Evolutionary conservation across 371 early-diverging fungal species (phyloP).

Genomic region (Gilbertella persicaria): DNA sequence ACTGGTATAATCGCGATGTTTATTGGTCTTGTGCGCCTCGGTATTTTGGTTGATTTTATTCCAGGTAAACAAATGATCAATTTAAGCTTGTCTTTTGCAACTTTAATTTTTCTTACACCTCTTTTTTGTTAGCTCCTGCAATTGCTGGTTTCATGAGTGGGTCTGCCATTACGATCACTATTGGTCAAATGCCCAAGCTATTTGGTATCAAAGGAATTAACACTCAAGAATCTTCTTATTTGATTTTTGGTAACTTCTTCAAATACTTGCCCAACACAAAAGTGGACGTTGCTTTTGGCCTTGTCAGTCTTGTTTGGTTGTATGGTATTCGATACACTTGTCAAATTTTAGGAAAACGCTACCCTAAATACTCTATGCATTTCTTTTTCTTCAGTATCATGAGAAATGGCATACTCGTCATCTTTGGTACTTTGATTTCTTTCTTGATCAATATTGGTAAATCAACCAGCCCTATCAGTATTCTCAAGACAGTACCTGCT

Average conservation of each 20-base stretch:
- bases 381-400: conserved; percentile 57
- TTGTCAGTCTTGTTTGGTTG: conserved; percentile 47
- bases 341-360: conserved; percentile 35
- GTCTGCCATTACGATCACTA: conserved; percentile 78
- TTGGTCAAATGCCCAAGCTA: conserved; percentile 74
- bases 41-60: conserved; percentile 89
- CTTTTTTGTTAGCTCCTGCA: no score
- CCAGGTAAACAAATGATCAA: no score
- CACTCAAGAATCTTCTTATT: conserved; percentile 59
- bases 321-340: conserved; percentile 51
- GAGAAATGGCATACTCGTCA: conserved; percentile 49
- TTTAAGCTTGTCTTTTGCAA: no score
- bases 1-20: conserved; percentile 65
- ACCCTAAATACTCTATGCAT: conserved; percentile 40
- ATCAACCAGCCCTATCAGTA: conserved; percentile 48
- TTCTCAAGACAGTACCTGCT: conserved; percentile 71
- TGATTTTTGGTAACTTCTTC: conserved; percentile 60
- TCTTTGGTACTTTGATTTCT: conserved; percentile 49
- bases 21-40: conserved; percentile 79
- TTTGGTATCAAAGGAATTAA: conserved; percentile 72
- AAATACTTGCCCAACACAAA: conserved; percentile 46
- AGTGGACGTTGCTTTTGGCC: conserved; percentile 57
- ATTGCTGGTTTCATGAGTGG: conserved; percentile 76
- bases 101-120: no score
- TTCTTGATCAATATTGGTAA: conserved; percentile 48